phyloP scores from a whole-genome alignment of 2,329 filamentous ascomycete species.

The Trichoderma pleuroti region DNA sequence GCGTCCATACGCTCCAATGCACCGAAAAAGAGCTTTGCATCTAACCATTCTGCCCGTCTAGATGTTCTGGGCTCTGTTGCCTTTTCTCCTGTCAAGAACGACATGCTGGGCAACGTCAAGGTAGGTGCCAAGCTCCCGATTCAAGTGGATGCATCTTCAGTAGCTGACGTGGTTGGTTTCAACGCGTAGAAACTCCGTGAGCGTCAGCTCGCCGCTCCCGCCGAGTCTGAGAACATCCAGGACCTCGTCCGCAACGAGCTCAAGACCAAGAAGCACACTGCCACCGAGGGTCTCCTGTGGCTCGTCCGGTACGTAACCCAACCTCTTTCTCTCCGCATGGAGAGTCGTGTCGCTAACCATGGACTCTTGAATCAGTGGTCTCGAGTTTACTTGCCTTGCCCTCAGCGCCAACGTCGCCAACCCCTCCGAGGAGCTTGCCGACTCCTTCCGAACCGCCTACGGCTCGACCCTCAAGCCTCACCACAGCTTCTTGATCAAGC shows the following conservation, averaged over 20 bases:
- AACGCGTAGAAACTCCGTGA: constrained; percentile 75
- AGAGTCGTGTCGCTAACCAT: background rate
- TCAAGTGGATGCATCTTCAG: background rate
- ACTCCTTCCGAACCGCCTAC: constrained; percentile 86
- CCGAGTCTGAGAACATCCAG: constrained; percentile 80
- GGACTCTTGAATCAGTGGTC: constrained; percentile 56
- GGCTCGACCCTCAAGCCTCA: constrained; percentile 82
- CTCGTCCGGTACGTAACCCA: constrained; percentile 64
- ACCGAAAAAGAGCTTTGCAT: background rate
- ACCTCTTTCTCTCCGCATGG: background rate
- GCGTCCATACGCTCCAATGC: no score
- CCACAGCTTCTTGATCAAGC: constrained; percentile 86
- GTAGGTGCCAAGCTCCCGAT: constrained; percentile 54
- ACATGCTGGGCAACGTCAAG: constrained; percentile 89
- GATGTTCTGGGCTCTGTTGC: constrained; percentile 66
- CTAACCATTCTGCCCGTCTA: constrained; percentile 27
- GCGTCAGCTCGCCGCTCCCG: constrained; percentile 72
- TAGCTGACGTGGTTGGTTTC: constrained; percentile 21
- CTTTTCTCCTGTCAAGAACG: constrained; percentile 86
- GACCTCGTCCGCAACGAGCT: constrained; percentile 82
- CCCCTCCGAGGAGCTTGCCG: constrained; percentile 68
- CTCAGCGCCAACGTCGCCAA: constrained; percentile 73
- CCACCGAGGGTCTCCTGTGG: constrained; percentile 89
- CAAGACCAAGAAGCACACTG: constrained; percentile 82
- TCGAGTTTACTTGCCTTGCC: constrained; percentile 88